Percentiles rank a stretch among this genome's conserved stretches.
Conservation (phyloP, 768 basidiomycete species). For the Leccinellum luteum region DNA sequence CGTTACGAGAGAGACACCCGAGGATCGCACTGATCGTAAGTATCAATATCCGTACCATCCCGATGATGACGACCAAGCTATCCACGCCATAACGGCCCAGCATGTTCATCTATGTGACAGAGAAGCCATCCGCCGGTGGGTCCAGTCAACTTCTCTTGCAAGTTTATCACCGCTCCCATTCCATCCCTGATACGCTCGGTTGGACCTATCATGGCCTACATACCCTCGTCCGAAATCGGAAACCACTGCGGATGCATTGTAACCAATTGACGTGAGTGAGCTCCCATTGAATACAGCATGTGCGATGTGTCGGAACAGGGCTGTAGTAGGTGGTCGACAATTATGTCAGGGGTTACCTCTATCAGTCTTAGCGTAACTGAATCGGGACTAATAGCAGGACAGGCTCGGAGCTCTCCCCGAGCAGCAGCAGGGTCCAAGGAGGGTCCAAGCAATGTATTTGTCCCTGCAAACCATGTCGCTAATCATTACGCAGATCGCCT, state of each 20-base stretch:
- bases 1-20: neutral
- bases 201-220: neutral
- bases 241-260: neutral
- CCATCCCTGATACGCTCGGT: neutral
- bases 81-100: neutral
- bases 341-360: conserved; percentile 6
- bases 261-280: neutral
- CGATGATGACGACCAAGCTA: neutral
- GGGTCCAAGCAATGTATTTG: conserved; percentile 11
- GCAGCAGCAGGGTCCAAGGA: conserved; percentile 2
- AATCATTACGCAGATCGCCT: neutral
- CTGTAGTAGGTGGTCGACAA: conserved; percentile 1
- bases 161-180: neutral
- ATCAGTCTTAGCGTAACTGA: neutral
- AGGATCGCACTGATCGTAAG: neutral
- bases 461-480: neutral
- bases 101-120: neutral
- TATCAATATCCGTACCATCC: neutral
- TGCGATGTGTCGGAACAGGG: conserved; percentile 9
- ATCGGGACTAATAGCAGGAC: neutral
- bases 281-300: neutral
- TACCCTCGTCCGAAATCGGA: neutral
- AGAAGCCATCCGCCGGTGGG: neutral
- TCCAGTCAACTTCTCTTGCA: neutral
- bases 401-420: neutral